Evolutionary conservation across 495 filamentous ascomycete species (phyloP).

Genomic region (Neurospora africana): DNA sequence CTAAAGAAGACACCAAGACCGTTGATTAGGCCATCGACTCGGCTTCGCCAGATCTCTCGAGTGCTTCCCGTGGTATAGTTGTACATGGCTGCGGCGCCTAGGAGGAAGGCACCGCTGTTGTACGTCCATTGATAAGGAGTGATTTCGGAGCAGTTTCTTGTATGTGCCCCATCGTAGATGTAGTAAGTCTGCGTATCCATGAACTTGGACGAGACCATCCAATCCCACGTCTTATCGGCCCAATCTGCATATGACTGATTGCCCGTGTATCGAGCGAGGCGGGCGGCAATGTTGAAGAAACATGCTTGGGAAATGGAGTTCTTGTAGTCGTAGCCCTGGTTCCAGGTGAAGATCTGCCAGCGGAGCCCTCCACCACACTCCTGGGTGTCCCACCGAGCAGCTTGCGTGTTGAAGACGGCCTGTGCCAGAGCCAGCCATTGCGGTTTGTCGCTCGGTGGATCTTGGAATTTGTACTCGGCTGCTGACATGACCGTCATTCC

Average conservation of each 20-base stretch:
- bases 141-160: constrained; percentile 38
- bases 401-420: constrained; percentile 68
- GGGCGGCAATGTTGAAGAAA: constrained; percentile 62
- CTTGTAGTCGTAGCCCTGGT: constrained; percentile 69
- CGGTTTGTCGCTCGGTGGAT: constrained; percentile 47
- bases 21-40: constrained; percentile 42
- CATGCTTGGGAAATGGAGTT: constrained; percentile 62
- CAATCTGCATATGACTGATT: constrained; percentile 61
- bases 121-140: constrained; percentile 54
- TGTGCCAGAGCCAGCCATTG: constrained; percentile 73
- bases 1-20: constrained; percentile 45
- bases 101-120: constrained; percentile 58
- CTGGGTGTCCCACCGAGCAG: constrained; percentile 51
- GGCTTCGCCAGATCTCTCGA: constrained; percentile 38
- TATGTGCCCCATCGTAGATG: constrained; percentile 50
- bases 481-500: constrained; percentile 57
- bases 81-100: constrained; percentile 64
- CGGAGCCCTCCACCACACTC: constrained; percentile 66
- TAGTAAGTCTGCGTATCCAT: constrained; percentile 34
- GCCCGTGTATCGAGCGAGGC: constrained; percentile 58
- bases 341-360: constrained; percentile 77
- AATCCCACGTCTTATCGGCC: constrained; percentile 63
- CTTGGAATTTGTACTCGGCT: constrained; percentile 50
- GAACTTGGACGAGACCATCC: constrained; percentile 43
- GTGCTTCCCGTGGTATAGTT: constrained; percentile 44